A percentile compares a stretch with the other conserved stretches of the same genome.
Evolutionary conservation across 768 basidiomycete genomes (phyloP).

Genomic region (Mycena chlorophos): DNA sequence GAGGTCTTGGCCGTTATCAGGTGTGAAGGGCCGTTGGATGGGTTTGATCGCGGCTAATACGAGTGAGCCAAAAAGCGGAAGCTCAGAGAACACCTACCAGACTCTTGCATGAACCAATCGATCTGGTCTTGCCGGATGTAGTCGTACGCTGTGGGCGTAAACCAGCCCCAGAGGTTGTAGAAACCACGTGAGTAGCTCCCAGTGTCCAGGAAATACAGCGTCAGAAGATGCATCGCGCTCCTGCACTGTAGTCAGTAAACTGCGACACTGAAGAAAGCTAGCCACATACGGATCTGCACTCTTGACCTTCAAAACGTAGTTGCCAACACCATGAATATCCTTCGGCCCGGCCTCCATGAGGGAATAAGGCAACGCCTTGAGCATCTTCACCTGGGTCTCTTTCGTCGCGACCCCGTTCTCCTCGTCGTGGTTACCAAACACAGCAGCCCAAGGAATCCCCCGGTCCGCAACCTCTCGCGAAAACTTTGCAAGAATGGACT

Average conservation of each 20-base stretch:
- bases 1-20: conserved; percentile 72
- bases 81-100: conserved; percentile 38
- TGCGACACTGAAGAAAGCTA: not conserved
- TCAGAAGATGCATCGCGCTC: conserved; percentile 85
- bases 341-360: conserved; percentile 79
- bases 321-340: conserved; percentile 86
- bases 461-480: conserved; percentile 72
- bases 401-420: conserved; percentile 60
- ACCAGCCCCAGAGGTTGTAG: conserved; percentile 62
- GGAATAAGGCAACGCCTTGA: conserved; percentile 84
- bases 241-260: conserved; percentile 35
- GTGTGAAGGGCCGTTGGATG: conserved; percentile 81
- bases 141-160: conserved; percentile 77
- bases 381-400: conserved; percentile 63
- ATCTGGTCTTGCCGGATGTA: conserved; percentile 85
- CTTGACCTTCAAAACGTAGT: conserved; percentile 82
- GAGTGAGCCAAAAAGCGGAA: not conserved
- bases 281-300: conserved; percentile 79
- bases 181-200: conserved; percentile 69
- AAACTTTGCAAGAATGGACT: conserved; percentile 88
- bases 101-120: conserved; percentile 87
- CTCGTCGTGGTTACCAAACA: conserved; percentile 95
- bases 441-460: conserved; percentile 83
- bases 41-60: conserved; percentile 56
- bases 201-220: conserved; percentile 90